Conservation (phyloP, 2,329 filamentous ascomycete genomes). For the Fonsecaea nubica region DNA sequence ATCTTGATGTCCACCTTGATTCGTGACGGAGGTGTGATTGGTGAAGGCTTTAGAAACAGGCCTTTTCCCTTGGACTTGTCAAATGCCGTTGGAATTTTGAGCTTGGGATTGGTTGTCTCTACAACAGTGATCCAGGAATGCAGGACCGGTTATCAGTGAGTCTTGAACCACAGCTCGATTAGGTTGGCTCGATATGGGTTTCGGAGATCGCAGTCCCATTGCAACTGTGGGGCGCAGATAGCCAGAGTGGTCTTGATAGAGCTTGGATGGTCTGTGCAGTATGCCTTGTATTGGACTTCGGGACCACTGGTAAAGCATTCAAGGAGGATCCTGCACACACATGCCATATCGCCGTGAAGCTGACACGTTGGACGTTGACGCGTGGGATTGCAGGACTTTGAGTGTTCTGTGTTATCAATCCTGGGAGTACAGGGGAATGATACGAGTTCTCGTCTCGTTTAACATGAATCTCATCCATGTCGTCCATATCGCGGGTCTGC, state of each 20-base stretch:
- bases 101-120: background rate
- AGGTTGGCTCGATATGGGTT: background rate
- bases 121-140: background rate
- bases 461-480: too few relatives aligned
- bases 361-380: too few relatives aligned
- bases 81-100: background rate
- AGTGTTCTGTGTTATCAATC: too few relatives aligned
- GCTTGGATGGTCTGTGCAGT: background rate
- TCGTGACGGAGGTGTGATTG: background rate
- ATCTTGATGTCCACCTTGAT: slow-evolving; percentile 4
- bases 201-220: background rate
- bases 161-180: background rate
- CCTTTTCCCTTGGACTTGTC: background rate
- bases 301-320: too few relatives aligned
- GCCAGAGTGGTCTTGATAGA: background rate
- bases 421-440: too few relatives aligned
- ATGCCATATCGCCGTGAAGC: too few relatives aligned
- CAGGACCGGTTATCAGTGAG: background rate
- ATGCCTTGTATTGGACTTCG: background rate
- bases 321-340: too few relatives aligned
- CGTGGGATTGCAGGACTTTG: too few relatives aligned
- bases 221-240: background rate
- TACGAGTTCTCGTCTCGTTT: too few relatives aligned
- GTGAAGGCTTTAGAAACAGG: background rate
- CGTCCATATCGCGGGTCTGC: too few relatives aligned